Base-by-base conservation (phyloP, 192 early-diverging fungal genomes). In the Spizellomyces sp. region DNA sequence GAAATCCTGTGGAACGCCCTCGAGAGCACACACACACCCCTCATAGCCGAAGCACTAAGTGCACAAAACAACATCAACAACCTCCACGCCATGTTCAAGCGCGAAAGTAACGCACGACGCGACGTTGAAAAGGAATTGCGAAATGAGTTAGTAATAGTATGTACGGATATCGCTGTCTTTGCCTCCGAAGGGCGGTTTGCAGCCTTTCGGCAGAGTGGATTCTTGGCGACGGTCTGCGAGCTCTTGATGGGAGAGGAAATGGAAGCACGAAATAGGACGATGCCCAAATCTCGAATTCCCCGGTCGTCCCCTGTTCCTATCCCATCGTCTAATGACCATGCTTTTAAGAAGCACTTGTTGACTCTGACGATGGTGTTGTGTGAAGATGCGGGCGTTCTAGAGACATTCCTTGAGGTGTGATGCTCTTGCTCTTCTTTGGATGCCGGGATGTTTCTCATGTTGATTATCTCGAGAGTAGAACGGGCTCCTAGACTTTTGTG, bases 401-500 rank as follows among this genome's bases (percentile, higher is more conserved):
- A 54, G 2, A 12, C 12, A 54, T n/a, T 54, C 14, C 50, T 54
- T 2, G 14, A 54, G 50, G 50, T 54, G 17, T n/a, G 17, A 54
- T 54, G 27, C 27, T 36, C 27, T 36, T 36, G 27, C 3, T 3
- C 27, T 19, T 12, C 1, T 12, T n/a, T 12, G 14, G 0, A 19
- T n/a, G 17, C 4, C 4, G 1, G 50, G 1, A 54, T 19, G 50
- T 0, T 54, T 19, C 12, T n/a, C 17, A 19, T 4, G 50, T 19
- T 54, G 14, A 54, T 0, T 54, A 0, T 54, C 50, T 2, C 12
- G 14, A 19, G 17, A n/a, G 14, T 46, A 80, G 79, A 19, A 46
- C 10, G 80, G 78, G 5, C 66, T 82, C 10, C 57, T 82, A 9
- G 69, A 77, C 12, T 80, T 77, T 63, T 48, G 79, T 36, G 59